Base-by-base conservation (phyloP, 805 yeast species). In the Metschnikowia noctiluminum region DNA sequence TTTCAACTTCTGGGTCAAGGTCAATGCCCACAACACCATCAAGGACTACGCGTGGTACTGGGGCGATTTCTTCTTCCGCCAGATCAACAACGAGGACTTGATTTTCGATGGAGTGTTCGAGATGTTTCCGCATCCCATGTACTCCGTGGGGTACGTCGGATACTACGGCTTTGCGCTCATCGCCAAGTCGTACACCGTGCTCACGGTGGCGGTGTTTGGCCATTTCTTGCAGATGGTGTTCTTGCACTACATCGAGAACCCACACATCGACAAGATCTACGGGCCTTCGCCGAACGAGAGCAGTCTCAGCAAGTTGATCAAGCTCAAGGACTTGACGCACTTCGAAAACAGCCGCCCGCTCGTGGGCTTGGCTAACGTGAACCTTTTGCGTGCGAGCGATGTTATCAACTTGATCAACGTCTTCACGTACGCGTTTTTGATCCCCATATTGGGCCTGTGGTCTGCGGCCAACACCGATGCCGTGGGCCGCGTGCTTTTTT, bases 11-110 rank as follows among this genome's bases (percentile, higher is more conserved):
- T 85, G 94, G 90, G 96, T 88, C 41, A 88, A 88, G 63, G 69
- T 87, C 26, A 91, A 89, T 64, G 96, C 96, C 32, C 96, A 88
- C 64, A 78, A 90, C 55, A 90, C 88, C 15, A 90, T 88, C 50
- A 87, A 88, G 64, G 96, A 88, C 62, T 88, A 83, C 62, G 96
- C 96, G 10, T 88, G 96, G 96, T 88, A 88, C 66, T 88, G 96
- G 96, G 96, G 96, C 28, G 96, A 89, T 66, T 88, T 88, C 69
- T 88, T 88, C 76, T 88, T 88, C 69, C 71, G 89, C 46, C 87
- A 86, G 62, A 69, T 71, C 54, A 73, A 72, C 55, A 80, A 79
- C 53, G 80, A 75, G 62, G 84, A 85, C 50, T 75, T 88, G 58
- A 84, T 87, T 30, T 88, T 88, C 66, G 96, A 89, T 63, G 96